A percentile compares a stretch with the other conserved stretches of the same genome.
phyloP scores from a whole-genome alignment of 768 basidiomycete genomes.

The Rubroboletus pulcherrimus region DNA sequence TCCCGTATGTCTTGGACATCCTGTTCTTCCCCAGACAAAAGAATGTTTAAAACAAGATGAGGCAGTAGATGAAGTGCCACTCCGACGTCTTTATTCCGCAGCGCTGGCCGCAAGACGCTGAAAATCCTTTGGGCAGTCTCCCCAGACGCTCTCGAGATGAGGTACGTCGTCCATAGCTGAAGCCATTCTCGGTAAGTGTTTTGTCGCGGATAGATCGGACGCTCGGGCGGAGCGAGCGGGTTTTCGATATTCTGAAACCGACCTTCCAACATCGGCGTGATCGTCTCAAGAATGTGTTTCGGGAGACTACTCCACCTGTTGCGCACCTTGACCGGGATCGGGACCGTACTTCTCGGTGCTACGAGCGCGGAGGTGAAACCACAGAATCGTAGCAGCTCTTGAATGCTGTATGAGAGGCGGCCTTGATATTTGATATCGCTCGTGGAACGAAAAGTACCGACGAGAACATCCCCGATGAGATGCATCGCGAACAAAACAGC shows the following conservation, averaged over 20 bases:
- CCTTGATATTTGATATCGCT: conserved; percentile 92
- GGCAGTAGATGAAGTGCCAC: conserved; percentile 91
- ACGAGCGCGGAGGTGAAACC: conserved; percentile 79
- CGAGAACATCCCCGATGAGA: conserved; percentile 80
- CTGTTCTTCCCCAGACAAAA: conserved; percentile 67
- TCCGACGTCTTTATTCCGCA: conserved; percentile 87
- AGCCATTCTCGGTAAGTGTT: conserved; percentile 96
- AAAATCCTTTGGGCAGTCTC: conserved; percentile 66
- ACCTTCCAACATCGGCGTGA: conserved; percentile 77
- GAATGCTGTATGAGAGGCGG: conserved; percentile 85
- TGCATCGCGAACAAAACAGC: conserved; percentile 77
- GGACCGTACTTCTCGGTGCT: conserved; percentile 41
- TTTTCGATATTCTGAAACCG: conserved; percentile 54
- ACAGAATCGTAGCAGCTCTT: conserved; percentile 85
- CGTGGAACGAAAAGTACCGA: conserved; percentile 87
- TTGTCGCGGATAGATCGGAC: conserved; percentile 76
- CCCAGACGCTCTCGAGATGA: conserved; percentile 66
- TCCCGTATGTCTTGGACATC: conserved; percentile 61
- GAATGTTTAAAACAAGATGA: conserved; percentile 82
- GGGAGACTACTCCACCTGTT: conserved; percentile 78
- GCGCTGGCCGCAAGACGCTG: conserved; percentile 67
- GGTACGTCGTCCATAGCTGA: conserved; percentile 79
- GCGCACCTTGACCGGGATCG: conserved; percentile 62
- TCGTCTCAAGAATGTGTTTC: conserved; percentile 79
- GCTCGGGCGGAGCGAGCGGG: conserved; percentile 37